Percentiles rank a stretch among this genome's conserved stretches.
phyloP scores from a whole-genome alignment of 768 basidiomycete genomes.

The Pulveroboletus sp. region DNA sequence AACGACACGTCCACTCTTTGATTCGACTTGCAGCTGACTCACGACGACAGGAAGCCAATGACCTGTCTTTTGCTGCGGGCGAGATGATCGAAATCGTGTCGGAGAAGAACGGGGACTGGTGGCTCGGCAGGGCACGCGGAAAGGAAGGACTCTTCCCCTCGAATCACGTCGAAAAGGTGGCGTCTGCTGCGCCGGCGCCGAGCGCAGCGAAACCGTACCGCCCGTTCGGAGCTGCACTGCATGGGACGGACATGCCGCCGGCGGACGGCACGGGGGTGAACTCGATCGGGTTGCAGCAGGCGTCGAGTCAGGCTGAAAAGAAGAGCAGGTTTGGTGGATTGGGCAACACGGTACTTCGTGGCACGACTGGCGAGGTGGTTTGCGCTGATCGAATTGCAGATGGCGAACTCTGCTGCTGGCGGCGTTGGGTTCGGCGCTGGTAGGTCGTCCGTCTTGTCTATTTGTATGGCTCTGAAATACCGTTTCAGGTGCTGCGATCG shows the following conservation, averaged over 20 bases:
- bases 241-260: slow-evolving; percentile 34
- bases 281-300: slow-evolving; percentile 28
- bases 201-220: slow-evolving; percentile 23
- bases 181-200: slow-evolving; percentile 1
- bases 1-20: slow-evolving; percentile 1
- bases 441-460: slow-evolving; percentile 26
- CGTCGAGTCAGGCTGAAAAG: slow-evolving; percentile 39
- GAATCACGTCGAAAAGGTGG: slow-evolving; percentile 63
- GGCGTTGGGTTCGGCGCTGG: slow-evolving; percentile 78
- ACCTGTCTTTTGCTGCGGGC: slow-evolving; percentile 71
- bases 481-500: slow-evolving; percentile 45
- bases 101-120: slow-evolving; percentile 86
- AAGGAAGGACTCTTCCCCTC: slow-evolving; percentile 75
- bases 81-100: slow-evolving; percentile 76
- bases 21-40: neutral
- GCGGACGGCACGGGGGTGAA: slow-evolving; percentile 25
- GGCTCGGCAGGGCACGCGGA: slow-evolving; percentile 65
- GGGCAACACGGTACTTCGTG: slow-evolving; percentile 50
- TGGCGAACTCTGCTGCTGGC: slow-evolving; percentile 60
- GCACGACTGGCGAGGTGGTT: neutral
- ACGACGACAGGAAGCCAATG: slow-evolving; percentile 62
- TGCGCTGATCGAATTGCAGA: slow-evolving; percentile 30
- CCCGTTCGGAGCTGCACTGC: slow-evolving; percentile 37
- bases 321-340: slow-evolving; percentile 55
- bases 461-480: neutral